Percentiles rank a stretch among this genome's conserved stretches.
Evolutionary conservation across 2,329 filamentous ascomycete species (phyloP).

Genomic region (Tolypocladium album): DNA sequence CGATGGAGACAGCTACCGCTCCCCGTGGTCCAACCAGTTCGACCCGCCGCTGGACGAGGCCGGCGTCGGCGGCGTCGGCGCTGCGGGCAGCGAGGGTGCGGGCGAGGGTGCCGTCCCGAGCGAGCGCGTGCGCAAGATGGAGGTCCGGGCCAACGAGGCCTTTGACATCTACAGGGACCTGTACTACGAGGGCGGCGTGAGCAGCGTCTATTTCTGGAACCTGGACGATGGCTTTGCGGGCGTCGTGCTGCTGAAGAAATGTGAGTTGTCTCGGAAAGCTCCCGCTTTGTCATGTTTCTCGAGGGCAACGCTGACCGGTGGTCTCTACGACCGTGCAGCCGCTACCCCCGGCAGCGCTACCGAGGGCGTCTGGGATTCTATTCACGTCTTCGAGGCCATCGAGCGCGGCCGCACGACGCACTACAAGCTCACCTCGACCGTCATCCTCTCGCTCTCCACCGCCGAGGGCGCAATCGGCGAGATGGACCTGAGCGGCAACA

Average conservation of each 20-base stretch:
- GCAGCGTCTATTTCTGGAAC: constrained; percentile 97
- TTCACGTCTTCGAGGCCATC: constrained; percentile 95
- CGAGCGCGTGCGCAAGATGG: constrained; percentile 86
- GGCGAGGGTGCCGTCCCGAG: constrained; percentile 79
- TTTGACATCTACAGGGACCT: constrained; percentile 95
- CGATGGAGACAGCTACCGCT: constrained; percentile 94
- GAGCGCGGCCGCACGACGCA: constrained; percentile 86
- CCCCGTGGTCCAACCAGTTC: constrained; percentile 98
- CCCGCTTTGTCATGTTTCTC: too few species aligned
- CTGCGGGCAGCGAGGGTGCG: constrained; percentile 45
- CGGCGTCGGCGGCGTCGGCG: constrained; percentile 40
- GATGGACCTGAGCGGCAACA: constrained; percentile 91
- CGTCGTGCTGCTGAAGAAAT: constrained; percentile 91
- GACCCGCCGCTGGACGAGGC: constrained; percentile 72
- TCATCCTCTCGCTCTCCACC: constrained; percentile 79
- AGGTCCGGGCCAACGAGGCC: constrained; percentile 86
- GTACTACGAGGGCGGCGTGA: constrained; percentile 94
- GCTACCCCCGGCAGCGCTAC: constrained; percentile 54
- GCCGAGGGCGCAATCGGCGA: constrained; percentile 52
- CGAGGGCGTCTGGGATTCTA: constrained; percentile 90
- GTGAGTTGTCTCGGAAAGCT: constrained; percentile 32
- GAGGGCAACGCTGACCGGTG: neutral
- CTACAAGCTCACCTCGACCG: constrained; percentile 96
- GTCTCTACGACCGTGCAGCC: constrained; percentile 31
- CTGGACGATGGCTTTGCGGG: constrained; percentile 96